Base-by-base conservation (phyloP, 2,329 filamentous ascomycete species). In the Biscogniauxia sp. region DNA sequence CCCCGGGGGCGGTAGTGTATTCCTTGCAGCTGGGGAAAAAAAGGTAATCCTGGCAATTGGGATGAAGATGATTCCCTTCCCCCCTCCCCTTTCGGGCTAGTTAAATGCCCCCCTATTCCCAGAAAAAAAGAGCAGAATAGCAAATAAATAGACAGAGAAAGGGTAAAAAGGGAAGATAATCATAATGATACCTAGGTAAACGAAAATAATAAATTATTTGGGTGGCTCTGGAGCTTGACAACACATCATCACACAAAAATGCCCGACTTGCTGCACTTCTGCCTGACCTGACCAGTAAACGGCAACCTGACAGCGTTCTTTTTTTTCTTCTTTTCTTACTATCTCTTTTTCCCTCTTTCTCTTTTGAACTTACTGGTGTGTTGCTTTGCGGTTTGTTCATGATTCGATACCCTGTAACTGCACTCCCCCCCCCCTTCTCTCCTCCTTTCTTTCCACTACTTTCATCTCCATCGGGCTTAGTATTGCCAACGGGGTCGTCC, bases 241-340 rank as follows among this genome's bases (percentile, higher is more conserved):
- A 81, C 80, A 76, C 79, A 82, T 81, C 79, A 79, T 72, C 75
- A 72, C 71, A 75, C 72, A 73, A 72, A 23, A 72, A 73, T 73
- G 75, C 77, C 76, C 73, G 74, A 77, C 74, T 69, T 73, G 70
- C 73, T 79, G 78, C 78, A 79, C 73, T 75, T 77, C 75, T 80
- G 78, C 78, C 78, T 78, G 76, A 80, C 76, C 68, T 71, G 70
- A 65, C 72, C 64, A 69, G 69, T 72, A 70, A 62, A 65, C 63
- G 63, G 57, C 65, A 58, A 61, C 65, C 54, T 62, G 60, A 61
- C 61, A 66, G 61, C 68, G 61, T 61, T 59, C 5, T 5, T 23
- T 64, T 41, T 63, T 67, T 61, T 56, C 55, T 60, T 58, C 62
- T 65, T 52, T 61, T 60, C 66, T 66, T 63, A 61, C 59, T 62